Evolutionary conservation across 2,329 filamentous ascomycete species (phyloP).

Genomic region (Penicillium sp.): DNA sequence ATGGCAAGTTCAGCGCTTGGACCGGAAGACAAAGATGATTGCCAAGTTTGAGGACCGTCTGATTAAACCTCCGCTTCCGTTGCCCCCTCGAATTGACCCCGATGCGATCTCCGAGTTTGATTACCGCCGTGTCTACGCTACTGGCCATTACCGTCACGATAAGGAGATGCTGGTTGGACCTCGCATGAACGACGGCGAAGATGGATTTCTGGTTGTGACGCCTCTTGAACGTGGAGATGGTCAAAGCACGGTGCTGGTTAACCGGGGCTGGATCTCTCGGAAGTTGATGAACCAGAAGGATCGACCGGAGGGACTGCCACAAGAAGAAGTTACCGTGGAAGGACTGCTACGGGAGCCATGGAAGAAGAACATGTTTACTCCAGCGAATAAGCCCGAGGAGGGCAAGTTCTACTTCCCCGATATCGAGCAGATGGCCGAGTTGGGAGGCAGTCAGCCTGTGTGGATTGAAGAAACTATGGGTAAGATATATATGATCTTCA

Average conservation of each 20-base stretch:
- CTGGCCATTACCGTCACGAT: conserved; percentile 78
- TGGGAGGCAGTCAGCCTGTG: conserved; percentile 81
- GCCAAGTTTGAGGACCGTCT: conserved; percentile 91
- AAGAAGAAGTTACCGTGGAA: conserved; percentile 75
- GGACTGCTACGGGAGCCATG: conserved; percentile 85
- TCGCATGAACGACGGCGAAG: conserved; percentile 81
- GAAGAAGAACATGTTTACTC: conserved; percentile 98
- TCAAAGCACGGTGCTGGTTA: conserved; percentile 76
- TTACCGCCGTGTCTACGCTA: conserved; percentile 79
- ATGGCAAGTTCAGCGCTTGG: conserved; percentile 92
- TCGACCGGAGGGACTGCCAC: conserved; percentile 67
- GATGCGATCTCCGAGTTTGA: conserved; percentile 86
- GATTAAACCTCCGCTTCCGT: conserved; percentile 78
- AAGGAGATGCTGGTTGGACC: conserved; percentile 96
- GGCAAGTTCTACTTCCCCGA: conserved; percentile 95
- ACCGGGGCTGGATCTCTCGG: conserved; percentile 89
- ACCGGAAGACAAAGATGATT: conserved; percentile 92
- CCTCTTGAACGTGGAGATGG: conserved; percentile 73
- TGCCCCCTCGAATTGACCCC: conserved; percentile 82
- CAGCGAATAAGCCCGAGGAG: conserved; percentile 80
- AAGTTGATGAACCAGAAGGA: conserved; percentile 67
- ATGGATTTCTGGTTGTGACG: conserved; percentile 90
- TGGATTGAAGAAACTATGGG: conserved; percentile 97
- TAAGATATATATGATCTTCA: conserved; percentile 46
- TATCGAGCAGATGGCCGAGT: conserved; percentile 83